Base-by-base conservation (phyloP, 352 stramenopile genomes). In the Phytophthora idaei region DNA sequence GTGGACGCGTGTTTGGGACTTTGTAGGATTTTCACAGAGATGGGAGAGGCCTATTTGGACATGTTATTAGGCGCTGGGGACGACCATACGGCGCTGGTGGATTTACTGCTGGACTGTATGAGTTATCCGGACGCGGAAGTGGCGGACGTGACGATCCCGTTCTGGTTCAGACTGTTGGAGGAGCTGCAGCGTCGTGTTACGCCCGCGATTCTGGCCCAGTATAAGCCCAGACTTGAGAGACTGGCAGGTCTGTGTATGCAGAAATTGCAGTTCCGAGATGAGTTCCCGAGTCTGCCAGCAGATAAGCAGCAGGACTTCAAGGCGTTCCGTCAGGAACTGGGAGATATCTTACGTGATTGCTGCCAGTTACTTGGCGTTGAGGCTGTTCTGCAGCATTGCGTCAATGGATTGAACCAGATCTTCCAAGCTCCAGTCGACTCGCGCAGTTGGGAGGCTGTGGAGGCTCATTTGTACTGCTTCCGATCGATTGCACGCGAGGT, bases 1-100 rank as follows among this genome's bases (percentile, higher is more conserved):
- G 82, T 81, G 25, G 89, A 97, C 60, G 73, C 81, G 48, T 93
- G 82, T 52, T 53, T 90, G 11, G 88, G 87, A 0, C 74, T 98
- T 5, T 95, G 88, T 59, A 80, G 90, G 12, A 83, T 98, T 44
- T 98, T 98, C 59, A 97, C 92, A 0, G 92, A 98, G 61, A 93
- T 96, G 73, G 86, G 81, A 9, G 92, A 98, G 49, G 82, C 82
- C 12, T 97, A 95, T 70, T 75, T 97, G 49, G 69, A 87, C 34
- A 50, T 97, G 51, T 68, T 97, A 8, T 37, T 97, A 25, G 61
- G 39, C 47, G 31, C 31, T 41, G 74, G 79, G 2, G 80, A 85
- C 25, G 74, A 81, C 17, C 81, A 95, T 59, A 73, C 74, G 4
- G 72, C 78, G 8, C 73, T 97, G 1, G 85, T 96, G 6, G 83